These are phyloP conservation scores for Henckelia pumila DNA, from an alignment of 257 asterid genomes.

Conservation along the genomic window DNA sequence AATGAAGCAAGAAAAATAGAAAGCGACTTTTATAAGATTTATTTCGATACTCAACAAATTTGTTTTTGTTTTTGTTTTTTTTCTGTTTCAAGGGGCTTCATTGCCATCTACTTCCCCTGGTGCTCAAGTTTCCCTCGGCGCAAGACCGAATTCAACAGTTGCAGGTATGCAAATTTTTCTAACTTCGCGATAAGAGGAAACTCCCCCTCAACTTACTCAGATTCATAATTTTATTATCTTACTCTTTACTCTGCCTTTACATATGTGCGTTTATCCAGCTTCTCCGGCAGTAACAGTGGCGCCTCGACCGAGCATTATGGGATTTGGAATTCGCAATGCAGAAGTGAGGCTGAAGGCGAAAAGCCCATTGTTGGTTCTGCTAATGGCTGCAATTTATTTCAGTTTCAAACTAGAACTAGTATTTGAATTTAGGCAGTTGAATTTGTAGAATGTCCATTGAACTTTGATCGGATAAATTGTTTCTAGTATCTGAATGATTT, in stretches of 20 bases:
- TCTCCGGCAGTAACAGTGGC: slow-evolving; percentile 41
- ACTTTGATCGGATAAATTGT: too few relatives aligned
- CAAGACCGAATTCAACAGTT: slow-evolving; percentile 43
- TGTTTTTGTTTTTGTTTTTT: slow-evolving; percentile 15
- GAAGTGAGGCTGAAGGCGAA: slow-evolving; percentile 34
- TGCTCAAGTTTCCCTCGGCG: slow-evolving; percentile 46
- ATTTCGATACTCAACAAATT: neutral
- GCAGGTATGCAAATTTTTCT: slow-evolving; percentile 35
- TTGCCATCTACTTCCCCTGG: slow-evolving; percentile 43
- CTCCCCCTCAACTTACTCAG: neutral
- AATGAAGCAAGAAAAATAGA: neutral
- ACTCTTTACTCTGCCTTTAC: neutral
- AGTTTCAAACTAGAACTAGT: neutral
- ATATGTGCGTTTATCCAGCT: slow-evolving; percentile 38
- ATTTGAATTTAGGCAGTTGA: neutral
- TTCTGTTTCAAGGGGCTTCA: slow-evolving; percentile 31
- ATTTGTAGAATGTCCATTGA: neutral
- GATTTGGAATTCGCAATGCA: slow-evolving; percentile 34
- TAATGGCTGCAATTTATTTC: slow-evolving; percentile 25
- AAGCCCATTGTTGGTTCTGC: slow-evolving; percentile 28
- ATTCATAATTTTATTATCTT: neutral
- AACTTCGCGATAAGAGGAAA: slow-evolving; percentile 2
- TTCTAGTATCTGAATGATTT: neutral
- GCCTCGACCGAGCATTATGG: slow-evolving; percentile 42
- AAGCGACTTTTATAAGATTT: neutral